Base-by-base conservation (phyloP, 2,329 filamentous ascomycete species). In the Penicillium sp. region DNA sequence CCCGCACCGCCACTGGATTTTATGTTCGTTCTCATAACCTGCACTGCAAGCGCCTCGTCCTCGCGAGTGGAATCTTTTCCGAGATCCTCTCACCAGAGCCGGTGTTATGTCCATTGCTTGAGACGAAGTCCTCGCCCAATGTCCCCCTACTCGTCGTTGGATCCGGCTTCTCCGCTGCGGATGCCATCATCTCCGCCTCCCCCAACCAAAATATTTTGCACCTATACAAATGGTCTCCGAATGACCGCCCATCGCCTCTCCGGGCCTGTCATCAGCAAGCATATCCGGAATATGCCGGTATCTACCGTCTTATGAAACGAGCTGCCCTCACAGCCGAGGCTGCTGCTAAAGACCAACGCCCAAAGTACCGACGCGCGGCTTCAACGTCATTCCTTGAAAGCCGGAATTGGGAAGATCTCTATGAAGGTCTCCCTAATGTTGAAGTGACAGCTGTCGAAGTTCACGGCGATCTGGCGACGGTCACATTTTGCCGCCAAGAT, bases 81-180 rank as follows among this genome's bases (percentile, higher is more conserved):
- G 75, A 82, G 55, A 72, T 79, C 23, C 79, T 85, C 34, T 76
- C 79, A 11, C 81, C 83, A 2, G 78, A 79, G 10, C 75, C 78
- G 2, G 65, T 81, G 10, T 74, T 85, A 4, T 68, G 74, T 16
- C 81, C 82, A 1, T 63, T 86, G 8, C 61, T 77, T 8, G 47
- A 66, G 29, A 67, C 76, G 2, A 63, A 65, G 15, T 41, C 69
- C 63, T 53, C 62, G 56, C 56, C 68, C 2, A 31, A 61, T 5
- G 61, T 65, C 4, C 81, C 83, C 0, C 65, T 85, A 2, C 75
- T 87, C 4, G 79, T 86, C 6, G 76, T 87, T 48, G 84, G 84
- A 6, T 86, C 84, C 9, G 84, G 84, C 0, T 87, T 86, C 68
- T 84, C 83, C 3, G 84, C 84, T 2, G 84, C 84, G 27, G 84